Conservation (phyloP, 306 rosid species). For the Inga oerstediana region DNA sequence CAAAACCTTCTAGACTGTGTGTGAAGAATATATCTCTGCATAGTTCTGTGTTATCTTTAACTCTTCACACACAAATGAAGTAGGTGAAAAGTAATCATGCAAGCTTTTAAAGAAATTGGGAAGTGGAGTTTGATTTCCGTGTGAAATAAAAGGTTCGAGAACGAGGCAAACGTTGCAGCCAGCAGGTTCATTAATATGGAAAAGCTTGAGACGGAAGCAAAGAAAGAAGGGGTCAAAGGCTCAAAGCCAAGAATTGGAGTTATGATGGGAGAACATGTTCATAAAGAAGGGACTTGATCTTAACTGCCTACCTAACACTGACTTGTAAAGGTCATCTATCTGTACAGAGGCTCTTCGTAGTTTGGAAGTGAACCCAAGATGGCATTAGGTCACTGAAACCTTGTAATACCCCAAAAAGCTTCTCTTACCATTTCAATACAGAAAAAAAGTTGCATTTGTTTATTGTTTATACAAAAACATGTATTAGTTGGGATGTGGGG, state of each 20-base stretch:
- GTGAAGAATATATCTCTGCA: conserved; percentile 4
- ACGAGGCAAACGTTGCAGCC: not conserved
- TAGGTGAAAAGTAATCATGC: not conserved
- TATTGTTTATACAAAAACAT: not conserved
- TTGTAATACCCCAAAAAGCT: not conserved
- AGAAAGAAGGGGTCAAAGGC: not conserved
- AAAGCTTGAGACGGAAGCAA: conserved; percentile 32
- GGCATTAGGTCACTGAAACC: conserved; percentile 1
- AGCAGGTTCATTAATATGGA: not conserved
- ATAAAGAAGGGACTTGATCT: conserved; percentile 22
- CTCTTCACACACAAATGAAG: not conserved
- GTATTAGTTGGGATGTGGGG: conserved; percentile 19
- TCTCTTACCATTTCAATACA: not conserved
- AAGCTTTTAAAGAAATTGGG: not conserved
- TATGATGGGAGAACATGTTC: not conserved
- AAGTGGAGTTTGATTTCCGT: not conserved
- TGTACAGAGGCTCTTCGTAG: not conserved
- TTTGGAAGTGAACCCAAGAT: not conserved
- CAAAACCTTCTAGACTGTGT: not conserved
- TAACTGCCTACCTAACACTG: conserved; percentile 41
- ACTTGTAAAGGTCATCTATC: not conserved
- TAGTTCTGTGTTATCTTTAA: not conserved
- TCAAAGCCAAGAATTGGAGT: not conserved
- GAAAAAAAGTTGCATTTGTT: conserved; percentile 2
- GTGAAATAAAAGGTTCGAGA: not conserved